Conservation (phyloP, 225 moss, liverwort and hornwort species). For the Ulota crispa region DNA sequence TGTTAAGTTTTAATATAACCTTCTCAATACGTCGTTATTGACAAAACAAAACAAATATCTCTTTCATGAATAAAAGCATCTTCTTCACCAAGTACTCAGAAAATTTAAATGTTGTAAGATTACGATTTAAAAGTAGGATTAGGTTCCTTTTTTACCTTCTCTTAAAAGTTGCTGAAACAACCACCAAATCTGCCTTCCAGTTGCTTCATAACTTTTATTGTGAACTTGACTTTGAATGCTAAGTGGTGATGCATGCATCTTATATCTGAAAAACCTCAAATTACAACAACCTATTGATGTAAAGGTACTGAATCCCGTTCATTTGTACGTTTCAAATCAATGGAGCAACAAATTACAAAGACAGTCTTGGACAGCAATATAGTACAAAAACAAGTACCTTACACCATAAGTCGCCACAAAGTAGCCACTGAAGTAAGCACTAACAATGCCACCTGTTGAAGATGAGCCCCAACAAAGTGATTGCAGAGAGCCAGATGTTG, state of each 20-base stretch:
- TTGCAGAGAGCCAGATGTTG: constrained; percentile 83
- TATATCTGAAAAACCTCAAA: background rate
- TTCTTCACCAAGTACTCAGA: background rate
- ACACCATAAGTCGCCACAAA: constrained; percentile 89
- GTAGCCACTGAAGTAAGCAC: constrained; percentile 94
- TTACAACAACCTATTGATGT: background rate
- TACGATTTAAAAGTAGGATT: background rate
- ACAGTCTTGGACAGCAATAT: background rate
- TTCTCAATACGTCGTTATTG: background rate
- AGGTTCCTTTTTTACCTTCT: background rate
- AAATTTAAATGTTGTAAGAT: background rate
- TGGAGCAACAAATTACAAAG: background rate
- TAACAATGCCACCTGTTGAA: constrained; percentile 80
- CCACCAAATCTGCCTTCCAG: background rate
- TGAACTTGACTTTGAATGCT: background rate
- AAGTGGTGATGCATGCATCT: background rate
- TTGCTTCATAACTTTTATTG: background rate
- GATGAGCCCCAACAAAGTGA: constrained; percentile 98
- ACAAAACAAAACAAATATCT: background rate
- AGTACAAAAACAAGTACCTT: constrained; percentile 19
- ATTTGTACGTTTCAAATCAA: background rate
- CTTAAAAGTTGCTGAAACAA: background rate
- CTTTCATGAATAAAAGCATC: background rate
- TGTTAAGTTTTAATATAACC: background rate
- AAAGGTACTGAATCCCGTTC: background rate